Evolutionary conservation across 306 rosid genomes (phyloP).

Genomic region (Trifolium pratense): DNA sequence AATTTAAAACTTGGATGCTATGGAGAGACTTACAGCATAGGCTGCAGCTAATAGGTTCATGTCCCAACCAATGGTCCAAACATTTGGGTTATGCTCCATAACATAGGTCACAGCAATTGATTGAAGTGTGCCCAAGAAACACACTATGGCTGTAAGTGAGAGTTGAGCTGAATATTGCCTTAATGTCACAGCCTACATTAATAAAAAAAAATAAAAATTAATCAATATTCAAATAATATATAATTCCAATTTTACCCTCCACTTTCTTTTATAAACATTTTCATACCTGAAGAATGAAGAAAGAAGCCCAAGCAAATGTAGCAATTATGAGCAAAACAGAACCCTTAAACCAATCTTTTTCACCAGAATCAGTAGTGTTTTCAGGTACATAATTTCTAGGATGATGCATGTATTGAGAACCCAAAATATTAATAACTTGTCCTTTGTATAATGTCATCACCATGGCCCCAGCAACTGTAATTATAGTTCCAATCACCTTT

Average conservation of each 20-base stretch:
- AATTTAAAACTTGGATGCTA: neutral
- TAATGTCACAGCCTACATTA: constrained; percentile 66
- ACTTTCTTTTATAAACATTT: neutral
- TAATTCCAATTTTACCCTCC: neutral
- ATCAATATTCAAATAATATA: neutral
- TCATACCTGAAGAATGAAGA: constrained; percentile 81
- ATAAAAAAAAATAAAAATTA: neutral
- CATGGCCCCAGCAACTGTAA: constrained; percentile 92
- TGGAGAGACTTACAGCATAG: constrained; percentile 65
- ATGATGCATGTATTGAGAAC: constrained; percentile 56
- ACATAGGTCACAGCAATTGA: constrained; percentile 74
- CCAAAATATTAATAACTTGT: constrained; percentile 61
- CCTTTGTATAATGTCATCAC: constrained; percentile 94
- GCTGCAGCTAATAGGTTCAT: constrained; percentile 90
- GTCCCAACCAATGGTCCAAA: constrained; percentile 92
- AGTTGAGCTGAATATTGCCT: constrained; percentile 80
- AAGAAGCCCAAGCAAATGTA: constrained; percentile 86
- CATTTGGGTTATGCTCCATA: constrained; percentile 68
- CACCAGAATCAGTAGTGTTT: constrained; percentile 42
- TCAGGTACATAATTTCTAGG: constrained; percentile 42
- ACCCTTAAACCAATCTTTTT: constrained; percentile 77
- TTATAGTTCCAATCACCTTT: constrained; percentile 77
- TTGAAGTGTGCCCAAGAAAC: constrained; percentile 79
- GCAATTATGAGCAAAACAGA: constrained; percentile 82
- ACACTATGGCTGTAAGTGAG: constrained; percentile 83